Percentiles rank a stretch among this genome's conserved stretches.
These are phyloP conservation scores for Pythium sukuiense DNA, from an alignment of 352 stramenopile species.

Conservation along the genomic window DNA sequence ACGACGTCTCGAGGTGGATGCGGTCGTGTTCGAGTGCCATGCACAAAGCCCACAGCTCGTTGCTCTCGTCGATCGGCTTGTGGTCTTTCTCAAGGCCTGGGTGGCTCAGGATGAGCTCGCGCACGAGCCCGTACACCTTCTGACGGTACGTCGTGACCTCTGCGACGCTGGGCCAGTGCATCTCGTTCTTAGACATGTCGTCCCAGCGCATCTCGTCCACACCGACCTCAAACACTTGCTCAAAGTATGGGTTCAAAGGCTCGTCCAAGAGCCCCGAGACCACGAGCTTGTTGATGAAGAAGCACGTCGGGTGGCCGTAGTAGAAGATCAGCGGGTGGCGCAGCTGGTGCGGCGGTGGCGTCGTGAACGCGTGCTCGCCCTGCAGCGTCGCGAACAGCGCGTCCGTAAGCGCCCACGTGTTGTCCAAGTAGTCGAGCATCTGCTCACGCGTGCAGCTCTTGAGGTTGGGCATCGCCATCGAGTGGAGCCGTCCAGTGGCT, in stretches of 20 bases:
- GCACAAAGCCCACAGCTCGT: slow-evolving; percentile 92
- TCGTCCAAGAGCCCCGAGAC: slow-evolving; percentile 87
- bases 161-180: slow-evolving; percentile 90
- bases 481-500: slow-evolving; percentile 43
- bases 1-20: slow-evolving; percentile 98
- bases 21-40: slow-evolving; percentile 97
- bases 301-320: slow-evolving; percentile 95
- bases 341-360: slow-evolving; percentile 90
- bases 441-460: slow-evolving; percentile 75
- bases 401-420: slow-evolving; percentile 94
- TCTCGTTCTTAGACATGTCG: slow-evolving; percentile 97
- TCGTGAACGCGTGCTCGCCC: slow-evolving; percentile 89
- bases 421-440: slow-evolving; percentile 95
- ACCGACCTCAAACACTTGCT: slow-evolving; percentile 96
- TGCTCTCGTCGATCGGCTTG: slow-evolving; percentile 76
- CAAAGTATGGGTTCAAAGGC: slow-evolving; percentile 92
- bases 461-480: slow-evolving; percentile 86
- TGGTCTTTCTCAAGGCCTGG: slow-evolving; percentile 73
- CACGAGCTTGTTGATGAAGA: slow-evolving; percentile 97
- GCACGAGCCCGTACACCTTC: slow-evolving; percentile 89
- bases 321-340: slow-evolving; percentile 98
- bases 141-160: slow-evolving; percentile 93
- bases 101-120: slow-evolving; percentile 88
- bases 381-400: slow-evolving; percentile 92
- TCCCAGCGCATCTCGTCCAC: slow-evolving; percentile 99